These are phyloP conservation scores for Neurospora sp. DNA, from an alignment of 495 filamentous ascomycete genomes.

Conservation along the genomic window DNA sequence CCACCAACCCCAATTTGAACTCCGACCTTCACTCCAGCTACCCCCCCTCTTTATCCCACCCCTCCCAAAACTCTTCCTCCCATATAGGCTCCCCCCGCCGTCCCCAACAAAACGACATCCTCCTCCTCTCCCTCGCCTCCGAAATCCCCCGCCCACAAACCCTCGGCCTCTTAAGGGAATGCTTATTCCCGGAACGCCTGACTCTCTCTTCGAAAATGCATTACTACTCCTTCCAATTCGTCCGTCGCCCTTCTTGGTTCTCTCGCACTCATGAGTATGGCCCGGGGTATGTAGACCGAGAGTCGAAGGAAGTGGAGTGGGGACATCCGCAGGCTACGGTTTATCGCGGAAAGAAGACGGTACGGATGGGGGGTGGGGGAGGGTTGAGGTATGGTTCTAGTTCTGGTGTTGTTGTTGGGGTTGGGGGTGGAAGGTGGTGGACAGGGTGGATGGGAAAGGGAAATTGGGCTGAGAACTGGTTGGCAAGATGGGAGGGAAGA, in stretches of 20 bases:
- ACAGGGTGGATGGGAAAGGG: not conserved
- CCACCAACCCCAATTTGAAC: not conserved
- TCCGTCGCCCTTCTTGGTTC: not conserved
- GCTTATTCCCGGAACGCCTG: slow-evolving; percentile 40
- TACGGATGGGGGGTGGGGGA: slow-evolving; percentile 38
- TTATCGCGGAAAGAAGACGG: slow-evolving; percentile 37
- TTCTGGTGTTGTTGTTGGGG: slow-evolving; percentile 2
- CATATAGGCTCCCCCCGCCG: not conserved
- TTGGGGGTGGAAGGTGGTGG: not conserved
- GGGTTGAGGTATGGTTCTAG: slow-evolving; percentile 24
- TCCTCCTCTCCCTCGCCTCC: slow-evolving; percentile 41
- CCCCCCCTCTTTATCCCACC: not conserved
- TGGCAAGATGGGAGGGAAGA: slow-evolving; percentile 21
- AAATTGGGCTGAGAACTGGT: not conserved
- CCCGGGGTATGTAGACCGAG: slow-evolving; percentile 31
- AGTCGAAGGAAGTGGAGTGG: slow-evolving; percentile 34
- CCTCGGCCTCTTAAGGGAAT: slow-evolving; percentile 34
- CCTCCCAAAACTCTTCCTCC: not conserved
- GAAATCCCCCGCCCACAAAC: slow-evolving; percentile 42
- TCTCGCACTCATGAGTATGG: not conserved
- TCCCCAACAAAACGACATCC: slow-evolving; percentile 28
- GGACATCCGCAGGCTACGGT: slow-evolving; percentile 46
- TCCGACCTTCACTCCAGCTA: not conserved
- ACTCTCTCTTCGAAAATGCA: slow-evolving; percentile 45
- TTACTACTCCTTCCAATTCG: slow-evolving; percentile 44